These are phyloP conservation scores for Phtheirospermum japonicum DNA, from an alignment of 257 asterid species.

Conservation along the genomic window DNA sequence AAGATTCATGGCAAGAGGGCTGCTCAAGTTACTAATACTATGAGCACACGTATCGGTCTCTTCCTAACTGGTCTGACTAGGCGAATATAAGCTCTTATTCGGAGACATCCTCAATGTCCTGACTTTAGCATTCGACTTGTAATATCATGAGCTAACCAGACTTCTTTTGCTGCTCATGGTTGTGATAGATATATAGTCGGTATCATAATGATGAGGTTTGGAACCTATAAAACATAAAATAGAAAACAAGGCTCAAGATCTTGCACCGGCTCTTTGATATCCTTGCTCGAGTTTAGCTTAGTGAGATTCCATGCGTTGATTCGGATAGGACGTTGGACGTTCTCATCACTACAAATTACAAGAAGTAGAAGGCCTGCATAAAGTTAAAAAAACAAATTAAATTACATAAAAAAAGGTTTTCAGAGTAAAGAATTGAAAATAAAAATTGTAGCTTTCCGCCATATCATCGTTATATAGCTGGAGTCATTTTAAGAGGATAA, in stretches of 20 bases:
- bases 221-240: slow-evolving; percentile 73
- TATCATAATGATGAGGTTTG: slow-evolving; percentile 47
- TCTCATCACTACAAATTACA: too few species aligned
- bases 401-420: too few species aligned
- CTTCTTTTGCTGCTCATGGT: slow-evolving; percentile 61
- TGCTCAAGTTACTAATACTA: slow-evolving; percentile 76
- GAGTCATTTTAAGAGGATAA: too few species aligned
- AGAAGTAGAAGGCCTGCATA: too few species aligned
- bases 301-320: slow-evolving; percentile 99
- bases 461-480: too few species aligned
- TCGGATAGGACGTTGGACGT: slow-evolving; percentile 70
- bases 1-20: slow-evolving; percentile 66
- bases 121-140: slow-evolving; percentile 44
- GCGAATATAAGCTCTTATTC: slow-evolving; percentile 66
- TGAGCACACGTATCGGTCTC: slow-evolving; percentile 54
- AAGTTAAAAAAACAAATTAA: too few species aligned
- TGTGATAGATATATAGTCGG: slow-evolving; percentile 58
- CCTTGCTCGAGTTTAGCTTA: slow-evolving; percentile 79
- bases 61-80: slow-evolving; percentile 58
- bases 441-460: too few species aligned
- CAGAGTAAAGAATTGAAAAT: too few species aligned
- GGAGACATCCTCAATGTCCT: slow-evolving; percentile 37
- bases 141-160: slow-evolving; percentile 59
- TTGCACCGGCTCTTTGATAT: slow-evolving; percentile 87
- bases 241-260: slow-evolving; percentile 91